These are phyloP conservation scores for Physcomitrellopsis africana DNA, from an alignment of 225 moss, liverwort and hornwort genomes.

Conservation along the genomic window DNA sequence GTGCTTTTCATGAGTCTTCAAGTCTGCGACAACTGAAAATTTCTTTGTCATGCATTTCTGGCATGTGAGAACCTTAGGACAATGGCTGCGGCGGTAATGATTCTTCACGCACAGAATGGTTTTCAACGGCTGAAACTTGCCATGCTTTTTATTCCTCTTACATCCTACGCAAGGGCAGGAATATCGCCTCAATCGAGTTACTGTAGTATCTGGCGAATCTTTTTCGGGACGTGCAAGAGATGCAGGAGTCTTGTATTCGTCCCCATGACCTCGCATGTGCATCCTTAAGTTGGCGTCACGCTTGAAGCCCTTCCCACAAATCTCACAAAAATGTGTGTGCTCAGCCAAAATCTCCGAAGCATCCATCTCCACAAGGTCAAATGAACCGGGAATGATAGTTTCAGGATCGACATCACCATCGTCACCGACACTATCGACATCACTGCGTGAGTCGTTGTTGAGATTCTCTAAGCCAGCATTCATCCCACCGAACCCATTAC, in stretches of 20 bases:
- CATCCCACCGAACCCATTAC: constrained; percentile 46
- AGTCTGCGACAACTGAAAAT: constrained; percentile 91
- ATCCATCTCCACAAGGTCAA: constrained; percentile 88
- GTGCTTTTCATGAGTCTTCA: constrained; percentile 99
- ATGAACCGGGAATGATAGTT: constrained; percentile 69
- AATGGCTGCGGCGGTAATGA: constrained; percentile 95
- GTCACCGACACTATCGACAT: constrained; percentile 31
- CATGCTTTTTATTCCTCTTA: constrained; percentile 95
- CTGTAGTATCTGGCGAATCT: constrained; percentile 48
- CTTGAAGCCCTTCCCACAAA: constrained; percentile 95
- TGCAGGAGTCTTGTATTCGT: constrained; percentile 94
- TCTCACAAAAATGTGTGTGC: constrained; percentile 97
- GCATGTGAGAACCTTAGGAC: constrained; percentile 82
- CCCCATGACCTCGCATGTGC: constrained; percentile 99
- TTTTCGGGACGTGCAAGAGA: constrained; percentile 86
- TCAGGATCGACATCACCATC: constrained; percentile 73
- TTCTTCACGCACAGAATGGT: constrained; percentile 99
- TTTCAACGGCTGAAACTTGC: constrained; percentile 92
- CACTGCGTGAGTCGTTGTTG: constrained; percentile 50
- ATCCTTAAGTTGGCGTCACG: constrained; percentile 91
- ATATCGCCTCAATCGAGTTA: constrained; percentile 62
- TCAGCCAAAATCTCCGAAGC: constrained; percentile 90
- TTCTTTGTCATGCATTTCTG: constrained; percentile 92
- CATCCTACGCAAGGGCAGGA: constrained; percentile 88
- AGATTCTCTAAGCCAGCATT: constrained; percentile 57